Percentiles rank a stretch among this genome's conserved stretches.
phyloP scores from a whole-genome alignment of 306 rosid species.

The Pachyrhizus erosus region DNA sequence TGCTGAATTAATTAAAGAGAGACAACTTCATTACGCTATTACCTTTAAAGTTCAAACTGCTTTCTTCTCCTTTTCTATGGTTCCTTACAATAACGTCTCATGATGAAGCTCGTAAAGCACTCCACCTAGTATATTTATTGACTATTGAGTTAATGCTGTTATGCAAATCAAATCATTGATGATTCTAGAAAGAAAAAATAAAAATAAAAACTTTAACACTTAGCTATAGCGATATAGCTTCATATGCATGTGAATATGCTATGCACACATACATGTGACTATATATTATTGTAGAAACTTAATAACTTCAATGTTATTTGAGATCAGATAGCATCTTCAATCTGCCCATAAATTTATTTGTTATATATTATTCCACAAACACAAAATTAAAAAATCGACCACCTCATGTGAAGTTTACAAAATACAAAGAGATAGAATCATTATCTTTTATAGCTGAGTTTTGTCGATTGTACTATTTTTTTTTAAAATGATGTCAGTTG shows the following conservation, averaged over 20 bases:
- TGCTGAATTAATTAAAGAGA: conserved; percentile 18
- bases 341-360: neutral
- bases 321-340: neutral
- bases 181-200: neutral
- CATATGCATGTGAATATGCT: neutral
- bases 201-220: neutral
- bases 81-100: neutral
- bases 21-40: conserved; percentile 26
- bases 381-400: neutral
- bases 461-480: neutral
- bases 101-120: neutral
- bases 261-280: too few relatives aligned
- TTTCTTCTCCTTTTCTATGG: conserved; percentile 1
- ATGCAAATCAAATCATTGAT: neutral
- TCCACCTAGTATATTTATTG: neutral
- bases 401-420: neutral
- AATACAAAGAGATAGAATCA: neutral
- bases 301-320: neutral
- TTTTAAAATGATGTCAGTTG: neutral
- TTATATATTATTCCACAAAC: neutral
- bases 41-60: conserved; percentile 23
- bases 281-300: too few relatives aligned
- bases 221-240: neutral
- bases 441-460: neutral
- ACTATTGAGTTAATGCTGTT: neutral